phyloP scores from a whole-genome alignment of 1,284 basidiomycete genomes.

The Trichosporon ovoides region DNA sequence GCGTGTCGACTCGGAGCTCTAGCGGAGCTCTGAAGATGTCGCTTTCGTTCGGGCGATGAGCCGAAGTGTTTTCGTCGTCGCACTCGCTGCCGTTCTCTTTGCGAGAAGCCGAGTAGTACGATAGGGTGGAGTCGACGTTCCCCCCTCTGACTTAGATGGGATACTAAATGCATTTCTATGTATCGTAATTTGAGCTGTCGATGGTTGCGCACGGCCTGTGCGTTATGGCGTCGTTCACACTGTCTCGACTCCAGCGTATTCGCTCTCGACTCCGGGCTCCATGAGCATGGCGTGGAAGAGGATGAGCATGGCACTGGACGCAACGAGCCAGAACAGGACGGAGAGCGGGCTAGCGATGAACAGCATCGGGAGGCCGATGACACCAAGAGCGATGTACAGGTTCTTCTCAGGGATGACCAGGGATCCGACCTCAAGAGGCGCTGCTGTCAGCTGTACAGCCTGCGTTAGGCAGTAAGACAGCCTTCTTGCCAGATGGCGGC shows the following conservation, averaged over 20 bases:
- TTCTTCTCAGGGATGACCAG: constrained; percentile 48
- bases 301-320: constrained; percentile 48
- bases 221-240: constrained; percentile 21
- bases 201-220: neutral
- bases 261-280: constrained; percentile 54
- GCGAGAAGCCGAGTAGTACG: neutral
- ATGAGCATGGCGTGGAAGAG: constrained; percentile 54
- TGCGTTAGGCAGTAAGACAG: too few species aligned
- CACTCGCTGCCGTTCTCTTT: neutral
- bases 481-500: neutral
- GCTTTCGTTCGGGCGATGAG: neutral
- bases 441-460: neutral
- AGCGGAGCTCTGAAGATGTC: neutral
- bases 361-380: constrained; percentile 48
- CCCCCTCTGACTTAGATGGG: neutral
- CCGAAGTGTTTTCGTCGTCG: neutral
- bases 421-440: constrained; percentile 48
- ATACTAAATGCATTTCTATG: constrained; percentile 2
- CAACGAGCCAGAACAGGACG: constrained; percentile 50
- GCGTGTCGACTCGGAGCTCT: neutral
- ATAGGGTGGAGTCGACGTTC: neutral
- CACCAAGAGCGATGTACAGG: constrained; percentile 60
- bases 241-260: constrained; percentile 37
- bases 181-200: neutral
- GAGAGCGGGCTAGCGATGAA: constrained; percentile 48